These are phyloP conservation scores for Penicillium sp. DNA, from an alignment of 2,329 filamentous ascomycete genomes.

Conservation along the genomic window DNA sequence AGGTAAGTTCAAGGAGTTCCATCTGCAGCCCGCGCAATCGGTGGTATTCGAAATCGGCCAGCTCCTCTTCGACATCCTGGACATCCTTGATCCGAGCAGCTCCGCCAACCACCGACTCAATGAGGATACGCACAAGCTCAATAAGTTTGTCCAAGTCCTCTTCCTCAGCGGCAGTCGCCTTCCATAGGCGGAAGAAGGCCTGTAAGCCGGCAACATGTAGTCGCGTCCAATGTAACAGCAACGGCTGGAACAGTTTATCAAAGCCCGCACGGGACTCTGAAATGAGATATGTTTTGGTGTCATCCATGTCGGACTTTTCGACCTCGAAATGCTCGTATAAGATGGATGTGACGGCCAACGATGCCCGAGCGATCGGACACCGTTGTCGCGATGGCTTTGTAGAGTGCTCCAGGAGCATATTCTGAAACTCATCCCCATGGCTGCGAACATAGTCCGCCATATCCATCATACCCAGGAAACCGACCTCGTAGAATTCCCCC, in stretches of 20 bases:
- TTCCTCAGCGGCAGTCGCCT: constrained; percentile 77
- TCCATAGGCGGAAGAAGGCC: constrained; percentile 90
- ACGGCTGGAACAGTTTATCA: constrained; percentile 80
- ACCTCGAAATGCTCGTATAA: constrained; percentile 96
- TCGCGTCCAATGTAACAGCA: constrained; percentile 89
- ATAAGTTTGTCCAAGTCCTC: constrained; percentile 92
- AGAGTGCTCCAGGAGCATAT: constrained; percentile 85
- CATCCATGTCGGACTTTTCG: constrained; percentile 76
- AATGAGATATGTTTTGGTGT: constrained; percentile 71
- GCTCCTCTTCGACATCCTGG: constrained; percentile 82
- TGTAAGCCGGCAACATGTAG: constrained; percentile 83
- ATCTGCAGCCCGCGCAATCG: constrained; percentile 84
- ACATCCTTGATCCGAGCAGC: constrained; percentile 80
- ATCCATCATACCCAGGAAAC: constrained; percentile 97
- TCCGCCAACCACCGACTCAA: constrained; percentile 85
- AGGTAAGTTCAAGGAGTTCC: constrained; percentile 84
- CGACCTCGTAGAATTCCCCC: constrained; percentile 78
- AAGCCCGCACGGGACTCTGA: constrained; percentile 74
- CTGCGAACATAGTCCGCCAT: constrained; percentile 89
- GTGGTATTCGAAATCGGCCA: constrained; percentile 77
- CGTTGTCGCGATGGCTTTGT: constrained; percentile 68
- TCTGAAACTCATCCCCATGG: constrained; percentile 89
- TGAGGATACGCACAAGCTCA: constrained; percentile 82
- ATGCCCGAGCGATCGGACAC: constrained; percentile 84
- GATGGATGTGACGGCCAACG: constrained; percentile 80